These are phyloP conservation scores for Hymenoscyphus fructigenus DNA, from an alignment of 2,329 filamentous ascomycete genomes.

Conservation along the genomic window DNA sequence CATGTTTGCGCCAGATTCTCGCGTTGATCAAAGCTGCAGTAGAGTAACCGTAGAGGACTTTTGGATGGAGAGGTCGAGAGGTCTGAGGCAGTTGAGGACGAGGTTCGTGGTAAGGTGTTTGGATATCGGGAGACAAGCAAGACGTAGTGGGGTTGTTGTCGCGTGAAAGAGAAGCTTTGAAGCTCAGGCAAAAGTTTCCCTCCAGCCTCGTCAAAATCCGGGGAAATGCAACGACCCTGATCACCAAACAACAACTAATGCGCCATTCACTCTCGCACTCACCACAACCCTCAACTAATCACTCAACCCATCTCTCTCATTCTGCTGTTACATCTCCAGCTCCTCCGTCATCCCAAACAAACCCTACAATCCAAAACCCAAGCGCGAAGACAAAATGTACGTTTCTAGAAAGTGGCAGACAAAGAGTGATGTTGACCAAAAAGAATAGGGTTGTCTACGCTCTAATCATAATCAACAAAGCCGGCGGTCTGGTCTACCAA, in stretches of 20 bases:
- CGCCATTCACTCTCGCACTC: conserved; percentile 13
- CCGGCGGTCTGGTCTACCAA: conserved; percentile 93
- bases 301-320: not conserved
- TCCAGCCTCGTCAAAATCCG: conserved; percentile 16
- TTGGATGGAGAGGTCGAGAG: not conserved
- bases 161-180: conserved; percentile 19
- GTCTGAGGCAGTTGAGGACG: not conserved
- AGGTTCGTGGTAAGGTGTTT: not conserved
- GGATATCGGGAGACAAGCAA: not conserved
- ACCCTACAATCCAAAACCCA: not conserved
- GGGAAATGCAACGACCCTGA: conserved; percentile 16
- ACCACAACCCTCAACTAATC: not conserved
- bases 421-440: conserved; percentile 3
- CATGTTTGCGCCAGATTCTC: conserved; percentile 19
- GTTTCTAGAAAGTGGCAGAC: not conserved
- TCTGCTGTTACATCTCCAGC: not conserved
- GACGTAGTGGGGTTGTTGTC: conserved; percentile 18
- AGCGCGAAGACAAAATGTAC: not conserved
- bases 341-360: not conserved
- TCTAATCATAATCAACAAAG: conserved; percentile 98
- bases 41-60: not conserved
- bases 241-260: conserved; percentile 12
- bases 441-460: conserved; percentile 81
- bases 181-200: conserved; percentile 7
- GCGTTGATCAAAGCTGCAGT: not conserved